Base-by-base conservation (phyloP, 345 rosid species). In the Citrus sinensis region DNA sequence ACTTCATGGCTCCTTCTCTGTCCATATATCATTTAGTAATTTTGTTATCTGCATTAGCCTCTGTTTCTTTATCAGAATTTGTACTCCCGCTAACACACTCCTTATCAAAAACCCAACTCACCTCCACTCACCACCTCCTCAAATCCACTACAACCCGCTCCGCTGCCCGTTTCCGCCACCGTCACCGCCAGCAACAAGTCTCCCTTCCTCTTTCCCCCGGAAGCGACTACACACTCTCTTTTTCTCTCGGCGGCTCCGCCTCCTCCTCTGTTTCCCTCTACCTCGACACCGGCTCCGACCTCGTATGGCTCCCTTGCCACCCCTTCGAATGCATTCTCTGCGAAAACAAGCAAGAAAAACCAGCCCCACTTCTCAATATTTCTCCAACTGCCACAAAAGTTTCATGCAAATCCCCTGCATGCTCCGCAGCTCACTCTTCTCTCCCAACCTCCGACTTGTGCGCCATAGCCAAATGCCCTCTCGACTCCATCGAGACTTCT, bases 231-330 rank as follows among this genome's bases (percentile, higher is more conserved):
- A 88, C 97, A 27, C 91, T 94, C 61, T 88, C 97, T 35, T 83
- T 96, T 73, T 83, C 90, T 77, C 82, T 93, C 65, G 80, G 88
- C 68, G 70, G 83, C 58, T 74, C 79, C 66, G 81, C 89, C 51
- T 78, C 93, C 66, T 83, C 89, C 56, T 79, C 93, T 56, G 82
- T 96, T 76, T 91, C 95, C 1, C 92, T 96, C 59, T 96, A 91
- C 86, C 89, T 96, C 16, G 98, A 96, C 88, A 96, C 99, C 22
- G 99, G 99, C 58, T 91, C 97, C 49, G 97, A 96, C 87, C 92
- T 96, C 29, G 97, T 96, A 71, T 96, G 99, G 99, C 91, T 92
- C 87, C 99, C 98, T 27, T 93, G 97, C 74, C 85, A 88, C 25
- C 99, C 99, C 24, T 88, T 96, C 80, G 87, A 89, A 22, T 96